These are phyloP conservation scores for Spathaspora sp. DNA, from an alignment of 1,139 yeast genomes.

Conservation along the genomic window DNA sequence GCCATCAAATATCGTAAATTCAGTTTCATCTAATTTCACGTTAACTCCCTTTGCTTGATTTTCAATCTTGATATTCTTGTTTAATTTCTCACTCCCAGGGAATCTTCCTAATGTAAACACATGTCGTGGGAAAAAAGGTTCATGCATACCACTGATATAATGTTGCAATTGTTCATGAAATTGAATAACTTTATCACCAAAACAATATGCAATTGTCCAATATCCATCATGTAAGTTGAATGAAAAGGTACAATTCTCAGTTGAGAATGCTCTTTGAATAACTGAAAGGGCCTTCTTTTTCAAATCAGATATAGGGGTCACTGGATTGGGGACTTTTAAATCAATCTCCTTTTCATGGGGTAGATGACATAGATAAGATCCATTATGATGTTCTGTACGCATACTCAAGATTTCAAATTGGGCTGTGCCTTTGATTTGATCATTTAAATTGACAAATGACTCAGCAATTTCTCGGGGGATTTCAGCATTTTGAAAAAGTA, in stretches of 20 bases:
- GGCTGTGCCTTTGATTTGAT: conserved; percentile 11
- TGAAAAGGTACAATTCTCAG: conserved; percentile 30
- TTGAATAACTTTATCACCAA: conserved; percentile 56
- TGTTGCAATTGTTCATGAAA: conserved; percentile 44
- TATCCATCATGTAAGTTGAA: conserved; percentile 46
- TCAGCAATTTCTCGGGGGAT: conserved; percentile 15
- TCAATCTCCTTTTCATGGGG: conserved; percentile 15
- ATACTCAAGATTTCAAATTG: conserved; percentile 24
- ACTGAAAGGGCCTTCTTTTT: conserved; percentile 18
- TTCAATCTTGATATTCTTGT: conserved; percentile 18
- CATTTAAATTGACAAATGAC: conserved; percentile 10
- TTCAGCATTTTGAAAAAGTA: conserved; percentile 17
- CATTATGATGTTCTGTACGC: conserved; percentile 10
- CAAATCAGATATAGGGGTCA: conserved; percentile 8
- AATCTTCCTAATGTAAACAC: conserved; percentile 50
- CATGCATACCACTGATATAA: conserved; percentile 25
- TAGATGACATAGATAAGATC: conserved; percentile 20
- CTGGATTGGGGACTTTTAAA: conserved; percentile 8
- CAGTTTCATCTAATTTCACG: conserved; percentile 15
- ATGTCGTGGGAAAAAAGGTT: conserved; percentile 37
- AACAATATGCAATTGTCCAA: conserved; percentile 66
- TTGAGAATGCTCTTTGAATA: conserved; percentile 22
- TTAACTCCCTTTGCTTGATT: conserved; percentile 24
- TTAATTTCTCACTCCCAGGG: conserved; percentile 20
- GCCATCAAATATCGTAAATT: conserved; percentile 23